Base-by-base conservation (phyloP, 306 rosid genomes). In the Nissolia schottii region DNA sequence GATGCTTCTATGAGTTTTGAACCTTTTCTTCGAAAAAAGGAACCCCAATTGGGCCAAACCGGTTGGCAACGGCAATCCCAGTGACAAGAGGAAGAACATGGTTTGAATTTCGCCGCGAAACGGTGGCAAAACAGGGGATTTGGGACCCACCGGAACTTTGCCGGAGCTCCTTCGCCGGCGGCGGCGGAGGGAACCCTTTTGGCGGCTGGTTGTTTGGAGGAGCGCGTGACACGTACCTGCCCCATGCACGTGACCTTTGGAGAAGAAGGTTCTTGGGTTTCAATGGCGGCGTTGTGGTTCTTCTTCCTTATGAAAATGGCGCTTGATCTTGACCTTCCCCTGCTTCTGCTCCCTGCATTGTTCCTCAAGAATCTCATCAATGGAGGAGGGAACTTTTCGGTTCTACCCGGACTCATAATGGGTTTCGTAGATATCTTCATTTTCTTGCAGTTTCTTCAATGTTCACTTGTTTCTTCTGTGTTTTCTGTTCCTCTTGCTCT, bases 161-260 rank as follows among this genome's bases (percentile, higher is more conserved):
- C 57, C 27, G 70, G 60, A 15, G 78, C 27, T 20, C 49, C 55
- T 37, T 4, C 28, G 0, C 57, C 15, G 2, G 45, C 56, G 59
- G 34, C 31, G 35, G 49, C 7, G 0, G 22, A 29, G n/a, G 13
- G 32, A 1, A 14, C 70, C 31, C 67, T 48, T 53, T 54, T 58
- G 0, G 73, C 14, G 5, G 24, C 51, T 22, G 61, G 56, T 31
- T 79, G 60, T 66, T 81, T 85, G 70, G 92, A 56, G 34, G 96
- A 67, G 76, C 87, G 79, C 38, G 71, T 62, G 38, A 85, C 90
- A 5, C 90, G 83, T 3, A 93, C 98, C 58, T 90, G 97, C 0
- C 98, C 98, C 88, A 93, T 93, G 90, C 98, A 93, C 1, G 98
- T 93, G 64, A 93, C 98, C 40, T 93, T 93, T 0, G 97, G 98